A percentile compares a stretch with the other conserved stretches of the same genome.
These are phyloP conservation scores for Lasiodiplodia gonubiensis DNA, from an alignment of 2,329 filamentous ascomycete species.

Conservation along the genomic window DNA sequence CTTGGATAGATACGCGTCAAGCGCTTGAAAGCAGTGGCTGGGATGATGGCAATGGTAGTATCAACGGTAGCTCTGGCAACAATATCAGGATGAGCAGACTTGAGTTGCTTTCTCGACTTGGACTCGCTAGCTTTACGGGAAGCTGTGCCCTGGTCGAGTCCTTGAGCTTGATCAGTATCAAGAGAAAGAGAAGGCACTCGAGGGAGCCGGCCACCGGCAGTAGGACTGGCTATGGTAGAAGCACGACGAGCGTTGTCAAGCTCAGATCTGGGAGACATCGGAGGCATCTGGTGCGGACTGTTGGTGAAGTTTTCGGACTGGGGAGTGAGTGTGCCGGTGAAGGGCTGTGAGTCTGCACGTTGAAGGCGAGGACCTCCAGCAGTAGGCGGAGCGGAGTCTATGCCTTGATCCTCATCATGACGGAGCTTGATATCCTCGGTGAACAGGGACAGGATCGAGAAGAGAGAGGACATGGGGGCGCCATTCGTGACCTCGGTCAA, in stretches of 20 bases:
- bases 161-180: slow-evolving; percentile 48
- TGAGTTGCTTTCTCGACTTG: slow-evolving; percentile 52
- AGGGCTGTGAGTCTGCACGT: slow-evolving; percentile 27
- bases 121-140: slow-evolving; percentile 31
- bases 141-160: slow-evolving; percentile 28
- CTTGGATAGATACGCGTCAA: slow-evolving; percentile 94
- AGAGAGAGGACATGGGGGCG: slow-evolving; percentile 96
- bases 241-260: slow-evolving; percentile 36
- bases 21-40: slow-evolving; percentile 90
- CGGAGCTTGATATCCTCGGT: slow-evolving; percentile 90
- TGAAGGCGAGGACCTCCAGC: slow-evolving; percentile 34
- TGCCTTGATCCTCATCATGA: slow-evolving; percentile 61
- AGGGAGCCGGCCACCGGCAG: slow-evolving; percentile 50
- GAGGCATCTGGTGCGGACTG: slow-evolving; percentile 44
- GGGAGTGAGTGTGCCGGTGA: slow-evolving; percentile 40
- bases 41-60: slow-evolving; percentile 97
- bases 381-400: slow-evolving; percentile 55
- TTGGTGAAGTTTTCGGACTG: slow-evolving; percentile 43
- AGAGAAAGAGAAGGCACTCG: slow-evolving; percentile 78
- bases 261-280: slow-evolving; percentile 37
- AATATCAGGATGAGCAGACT: slow-evolving; percentile 93
- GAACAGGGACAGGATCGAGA: slow-evolving; percentile 95
- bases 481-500: slow-evolving; percentile 97
- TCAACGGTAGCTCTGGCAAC: slow-evolving; percentile 95
- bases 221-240: slow-evolving; percentile 40